Evolutionary conservation across 495 filamentous ascomycete species (phyloP).

Genomic region (Mytilinidion resinicola): DNA sequence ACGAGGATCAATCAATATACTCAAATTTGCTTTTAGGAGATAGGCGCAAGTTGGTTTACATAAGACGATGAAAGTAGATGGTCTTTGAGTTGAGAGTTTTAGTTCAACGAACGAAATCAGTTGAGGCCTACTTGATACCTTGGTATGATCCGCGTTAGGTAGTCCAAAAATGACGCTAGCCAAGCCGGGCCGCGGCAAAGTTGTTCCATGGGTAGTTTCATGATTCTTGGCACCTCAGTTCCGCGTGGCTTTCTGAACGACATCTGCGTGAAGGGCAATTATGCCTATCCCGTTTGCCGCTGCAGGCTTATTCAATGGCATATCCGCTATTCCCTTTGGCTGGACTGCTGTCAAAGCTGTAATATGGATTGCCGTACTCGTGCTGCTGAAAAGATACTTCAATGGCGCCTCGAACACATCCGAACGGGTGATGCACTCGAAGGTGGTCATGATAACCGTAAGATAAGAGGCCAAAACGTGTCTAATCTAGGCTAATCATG

Average conservation of each 20-base stretch:
- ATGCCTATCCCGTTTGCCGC: slow-evolving; percentile 80
- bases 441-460: slow-evolving; percentile 88
- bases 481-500: slow-evolving; percentile 11
- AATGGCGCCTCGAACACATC: slow-evolving; percentile 66
- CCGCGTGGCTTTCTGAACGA: background rate
- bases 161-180: background rate
- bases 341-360: slow-evolving; percentile 53
- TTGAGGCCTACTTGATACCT: no score
- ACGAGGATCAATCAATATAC: no score
- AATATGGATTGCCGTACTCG: slow-evolving; percentile 54
- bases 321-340: slow-evolving; percentile 58
- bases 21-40: no score
- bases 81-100: no score
- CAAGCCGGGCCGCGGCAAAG: background rate
- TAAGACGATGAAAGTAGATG: no score
- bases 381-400: slow-evolving; percentile 69
- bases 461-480: slow-evolving; percentile 1
- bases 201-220: background rate
- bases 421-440: slow-evolving; percentile 84
- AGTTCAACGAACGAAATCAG: no score
- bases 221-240: background rate
- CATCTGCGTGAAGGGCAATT: background rate
- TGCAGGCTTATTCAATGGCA: slow-evolving; percentile 55
- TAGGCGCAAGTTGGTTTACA: no score
- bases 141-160: no score